Percentiles rank a stretch among this genome's conserved stretches.
These are phyloP conservation scores for Avena insularis DNA, from an alignment of 176 grass and related monocot genomes.

Conservation along the genomic window DNA sequence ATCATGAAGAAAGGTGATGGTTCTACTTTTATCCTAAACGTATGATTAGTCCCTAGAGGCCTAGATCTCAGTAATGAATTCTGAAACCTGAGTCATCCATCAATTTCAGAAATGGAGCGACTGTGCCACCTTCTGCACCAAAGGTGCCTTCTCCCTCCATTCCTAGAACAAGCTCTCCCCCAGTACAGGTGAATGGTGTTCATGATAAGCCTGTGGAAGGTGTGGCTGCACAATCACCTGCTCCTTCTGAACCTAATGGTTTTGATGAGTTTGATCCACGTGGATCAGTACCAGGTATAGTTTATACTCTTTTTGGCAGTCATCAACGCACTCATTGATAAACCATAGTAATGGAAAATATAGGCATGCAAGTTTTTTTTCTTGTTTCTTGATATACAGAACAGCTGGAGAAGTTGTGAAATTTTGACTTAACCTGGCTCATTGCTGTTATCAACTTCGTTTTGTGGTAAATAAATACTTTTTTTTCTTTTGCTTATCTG, in stretches of 20 bases:
- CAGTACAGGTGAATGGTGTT: conserved; percentile 42
- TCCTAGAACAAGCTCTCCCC: conserved; percentile 34
- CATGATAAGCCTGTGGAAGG: conserved; percentile 42
- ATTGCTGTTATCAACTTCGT: conserved; percentile 28
- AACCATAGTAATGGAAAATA: conserved; percentile 24
- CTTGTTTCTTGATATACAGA: conserved; percentile 33
- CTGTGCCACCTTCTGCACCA: conserved; percentile 44
- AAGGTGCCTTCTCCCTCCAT: conserved; percentile 47
- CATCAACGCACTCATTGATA: conserved; percentile 25
- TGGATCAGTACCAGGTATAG: conserved; percentile 74
- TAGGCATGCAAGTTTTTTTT: background rate
- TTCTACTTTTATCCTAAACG: conserved; percentile 5
- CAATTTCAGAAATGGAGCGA: conserved; percentile 72
- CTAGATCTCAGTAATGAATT: conserved; percentile 1
- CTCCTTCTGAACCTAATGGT: conserved; percentile 53
- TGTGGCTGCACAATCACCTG: conserved; percentile 49
- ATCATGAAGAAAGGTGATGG: conserved; percentile 60
- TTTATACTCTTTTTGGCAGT: conserved; percentile 9
- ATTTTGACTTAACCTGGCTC: conserved; percentile 22
- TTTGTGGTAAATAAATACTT: conserved; percentile 31
- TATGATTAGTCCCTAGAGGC: conserved; percentile 21
- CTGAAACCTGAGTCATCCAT: conserved; percentile 38
- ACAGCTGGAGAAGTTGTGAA: background rate
- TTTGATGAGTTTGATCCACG: conserved; percentile 99
- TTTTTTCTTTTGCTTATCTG: conserved; percentile 19